These are phyloP conservation scores for Xylaria sp. DNA, from an alignment of 2,329 filamentous ascomycete species.

Conservation along the genomic window DNA sequence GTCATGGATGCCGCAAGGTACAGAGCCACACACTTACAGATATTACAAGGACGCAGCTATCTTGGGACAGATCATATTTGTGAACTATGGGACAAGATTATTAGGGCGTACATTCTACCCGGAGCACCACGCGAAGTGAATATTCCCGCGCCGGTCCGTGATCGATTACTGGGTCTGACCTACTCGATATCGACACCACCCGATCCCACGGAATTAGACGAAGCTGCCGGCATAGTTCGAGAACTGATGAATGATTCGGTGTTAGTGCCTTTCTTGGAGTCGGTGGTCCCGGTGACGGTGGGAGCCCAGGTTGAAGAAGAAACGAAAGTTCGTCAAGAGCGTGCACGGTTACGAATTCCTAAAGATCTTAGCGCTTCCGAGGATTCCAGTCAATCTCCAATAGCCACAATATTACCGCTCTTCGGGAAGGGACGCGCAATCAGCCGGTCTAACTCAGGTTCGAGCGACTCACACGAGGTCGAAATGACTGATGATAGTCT, in stretches of 20 bases:
- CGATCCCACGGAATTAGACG: conserved; percentile 78
- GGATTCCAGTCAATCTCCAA: conserved; percentile 58
- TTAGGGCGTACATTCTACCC: conserved; percentile 89
- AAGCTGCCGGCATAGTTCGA: conserved; percentile 88
- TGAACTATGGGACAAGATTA: conserved; percentile 85
- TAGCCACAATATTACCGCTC: conserved; percentile 56
- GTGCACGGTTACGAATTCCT: conserved; percentile 54
- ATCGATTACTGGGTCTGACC: conserved; percentile 76
- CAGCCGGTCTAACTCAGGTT: conserved; percentile 57
- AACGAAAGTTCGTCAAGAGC: conserved; percentile 52
- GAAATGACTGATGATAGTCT: conserved; percentile 73
- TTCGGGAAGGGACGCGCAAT: conserved; percentile 54
- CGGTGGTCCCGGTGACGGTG: conserved; percentile 56
- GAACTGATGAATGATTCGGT: conserved; percentile 99
- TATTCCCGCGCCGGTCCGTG: conserved; percentile 84
- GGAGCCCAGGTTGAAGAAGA: conserved; percentile 54
- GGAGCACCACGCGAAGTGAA: conserved; percentile 91
- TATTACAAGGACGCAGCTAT: conserved; percentile 56
- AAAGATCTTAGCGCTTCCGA: conserved; percentile 52
- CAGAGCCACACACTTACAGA: conserved; percentile 65
- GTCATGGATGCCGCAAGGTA: conserved; percentile 94
- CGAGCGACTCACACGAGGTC: conserved; percentile 60
- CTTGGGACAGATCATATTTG: conserved; percentile 73
- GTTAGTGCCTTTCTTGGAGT: conserved; percentile 89
- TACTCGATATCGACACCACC: conserved; percentile 71